Conservation (phyloP, 108 stramenopile species). For the Stephanodiscus triporus region DNA sequence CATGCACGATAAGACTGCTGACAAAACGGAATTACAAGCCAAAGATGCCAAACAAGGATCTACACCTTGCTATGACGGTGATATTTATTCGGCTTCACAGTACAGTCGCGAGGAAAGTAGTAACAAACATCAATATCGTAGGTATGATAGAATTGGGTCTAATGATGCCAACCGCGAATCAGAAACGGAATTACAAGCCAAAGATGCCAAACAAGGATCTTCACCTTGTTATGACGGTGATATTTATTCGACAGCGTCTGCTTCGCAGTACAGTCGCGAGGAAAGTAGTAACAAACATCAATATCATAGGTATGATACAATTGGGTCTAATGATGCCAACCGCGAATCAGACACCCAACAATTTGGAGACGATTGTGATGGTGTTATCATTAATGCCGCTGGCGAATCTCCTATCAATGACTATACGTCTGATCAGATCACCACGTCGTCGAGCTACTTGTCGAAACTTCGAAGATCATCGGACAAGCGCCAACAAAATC, state of each 20-base stretch:
- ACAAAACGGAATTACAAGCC: background rate
- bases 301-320: background rate
- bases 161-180: background rate
- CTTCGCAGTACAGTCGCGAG: slow-evolving; percentile 17
- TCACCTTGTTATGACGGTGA: background rate
- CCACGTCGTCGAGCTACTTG: background rate
- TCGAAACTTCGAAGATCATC: background rate
- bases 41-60: background rate
- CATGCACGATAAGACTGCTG: background rate
- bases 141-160: background rate
- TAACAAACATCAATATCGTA: too few relatives aligned
- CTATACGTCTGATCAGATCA: background rate
- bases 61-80: background rate
- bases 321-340: background rate
- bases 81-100: slow-evolving; percentile 25
- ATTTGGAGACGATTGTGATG: background rate
- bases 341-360: slow-evolving; percentile 4
- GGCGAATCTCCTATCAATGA: background rate
- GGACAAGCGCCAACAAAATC: background rate
- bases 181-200: background rate
- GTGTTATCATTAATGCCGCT: background rate
- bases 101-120: background rate
- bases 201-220: background rate
- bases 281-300: background rate
- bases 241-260: slow-evolving; percentile 22